Evolutionary conservation across 129 eudicot genomes (phyloP).

Genomic region (Rutidosis leptorrhynchoides): DNA sequence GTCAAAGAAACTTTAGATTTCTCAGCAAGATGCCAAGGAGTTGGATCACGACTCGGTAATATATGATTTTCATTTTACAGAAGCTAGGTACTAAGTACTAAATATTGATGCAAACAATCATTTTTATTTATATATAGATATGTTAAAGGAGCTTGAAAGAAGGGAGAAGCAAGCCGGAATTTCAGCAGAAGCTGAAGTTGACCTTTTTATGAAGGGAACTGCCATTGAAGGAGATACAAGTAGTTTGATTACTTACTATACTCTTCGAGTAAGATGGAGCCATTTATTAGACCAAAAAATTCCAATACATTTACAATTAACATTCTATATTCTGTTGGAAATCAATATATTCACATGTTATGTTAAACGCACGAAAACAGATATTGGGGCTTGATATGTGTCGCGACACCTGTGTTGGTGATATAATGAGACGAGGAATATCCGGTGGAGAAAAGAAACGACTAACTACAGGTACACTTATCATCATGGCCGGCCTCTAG

Average conservation of each 20-base stretch:
- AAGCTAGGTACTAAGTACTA: background rate
- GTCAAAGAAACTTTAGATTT: slow-evolving; percentile 81
- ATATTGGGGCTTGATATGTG: slow-evolving; percentile 73
- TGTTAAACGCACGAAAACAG: slow-evolving; percentile 27
- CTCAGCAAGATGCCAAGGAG: slow-evolving; percentile 87
- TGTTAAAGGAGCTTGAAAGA: slow-evolving; percentile 61
- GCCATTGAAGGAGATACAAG: slow-evolving; percentile 69
- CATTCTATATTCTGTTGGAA: too few relatives aligned
- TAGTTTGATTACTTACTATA: slow-evolving; percentile 72
- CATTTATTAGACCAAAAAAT: too few relatives aligned
- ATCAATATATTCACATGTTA: too few relatives aligned
- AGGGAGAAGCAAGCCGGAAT: slow-evolving; percentile 72
- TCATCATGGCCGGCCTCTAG: background rate
- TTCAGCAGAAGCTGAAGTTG: slow-evolving; percentile 71
- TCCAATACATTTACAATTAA: too few relatives aligned
- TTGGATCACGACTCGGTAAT: slow-evolving; percentile 69
- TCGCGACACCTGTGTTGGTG: slow-evolving; percentile 76
- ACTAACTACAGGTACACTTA: slow-evolving; percentile 63
- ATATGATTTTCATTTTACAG: background rate
- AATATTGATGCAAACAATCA: background rate
- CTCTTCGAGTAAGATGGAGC: slow-evolving; percentile 49
- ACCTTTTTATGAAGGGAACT: slow-evolving; percentile 86
- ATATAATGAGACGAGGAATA: slow-evolving; percentile 68
- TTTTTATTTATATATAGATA: slow-evolving; percentile 37
- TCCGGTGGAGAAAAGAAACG: slow-evolving; percentile 89